Evolutionary conservation across 352 stramenopile species (phyloP).

Genomic region (Phytophthora fragariae): DNA sequence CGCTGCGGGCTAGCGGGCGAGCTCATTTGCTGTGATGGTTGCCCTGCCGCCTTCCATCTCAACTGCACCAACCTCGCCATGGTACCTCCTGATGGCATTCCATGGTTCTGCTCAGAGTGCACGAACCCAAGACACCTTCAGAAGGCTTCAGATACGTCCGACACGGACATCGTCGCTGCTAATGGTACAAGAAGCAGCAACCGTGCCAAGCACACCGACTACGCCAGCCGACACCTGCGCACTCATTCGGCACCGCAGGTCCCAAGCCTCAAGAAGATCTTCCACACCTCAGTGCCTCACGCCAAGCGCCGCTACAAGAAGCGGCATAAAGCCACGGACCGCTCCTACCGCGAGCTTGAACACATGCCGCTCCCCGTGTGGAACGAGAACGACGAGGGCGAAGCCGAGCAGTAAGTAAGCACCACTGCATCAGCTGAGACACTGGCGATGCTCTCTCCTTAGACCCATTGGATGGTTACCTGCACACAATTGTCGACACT

Average conservation of each 20-base stretch:
- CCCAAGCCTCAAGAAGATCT: slow-evolving; percentile 75
- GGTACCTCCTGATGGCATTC: slow-evolving; percentile 55
- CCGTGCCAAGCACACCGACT: slow-evolving; percentile 19
- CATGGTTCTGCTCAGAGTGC: slow-evolving; percentile 79
- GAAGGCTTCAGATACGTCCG: slow-evolving; percentile 30
- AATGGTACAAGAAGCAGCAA: slow-evolving; percentile 29
- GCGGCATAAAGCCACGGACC: slow-evolving; percentile 53
- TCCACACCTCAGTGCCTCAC: slow-evolving; percentile 45
- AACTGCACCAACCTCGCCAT: slow-evolving; percentile 77
- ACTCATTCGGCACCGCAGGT: slow-evolving; percentile 48
- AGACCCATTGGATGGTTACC: slow-evolving; percentile 18
- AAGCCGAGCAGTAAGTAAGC: slow-evolving; percentile 36
- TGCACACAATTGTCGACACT: slow-evolving; percentile 19
- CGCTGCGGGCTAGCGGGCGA: slow-evolving; percentile 75
- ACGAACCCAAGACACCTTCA: slow-evolving; percentile 56
- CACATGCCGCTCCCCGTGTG: slow-evolving; percentile 63
- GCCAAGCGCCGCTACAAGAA: slow-evolving; percentile 64
- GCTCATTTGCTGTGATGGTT: slow-evolving; percentile 86
- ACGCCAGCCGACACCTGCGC: slow-evolving; percentile 51
- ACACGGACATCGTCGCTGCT: slow-evolving; percentile 16
- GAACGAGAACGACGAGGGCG: slow-evolving; percentile 49
- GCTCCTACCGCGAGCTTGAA: slow-evolving; percentile 71
- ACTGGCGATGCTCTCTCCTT: neutral
- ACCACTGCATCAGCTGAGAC: slow-evolving; percentile 3
- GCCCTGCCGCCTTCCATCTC: slow-evolving; percentile 78